Evolutionary conservation across 495 filamentous ascomycete species (phyloP), one percentile per base, ranked within the genome.

Genomic region (Margaritispora aquatica): DNA sequence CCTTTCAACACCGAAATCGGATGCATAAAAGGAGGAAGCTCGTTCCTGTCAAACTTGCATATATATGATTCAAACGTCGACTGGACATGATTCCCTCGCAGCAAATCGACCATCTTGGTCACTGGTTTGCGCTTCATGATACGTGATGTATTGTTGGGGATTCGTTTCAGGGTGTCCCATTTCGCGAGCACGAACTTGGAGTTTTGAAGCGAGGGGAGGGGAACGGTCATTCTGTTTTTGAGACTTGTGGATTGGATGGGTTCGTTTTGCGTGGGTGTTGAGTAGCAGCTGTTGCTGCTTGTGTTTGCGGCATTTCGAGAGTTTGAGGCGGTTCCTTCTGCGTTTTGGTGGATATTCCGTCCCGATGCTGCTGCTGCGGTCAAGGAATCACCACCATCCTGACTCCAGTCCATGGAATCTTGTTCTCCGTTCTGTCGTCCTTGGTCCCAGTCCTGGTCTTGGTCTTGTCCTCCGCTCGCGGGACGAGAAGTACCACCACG

Each of bases 11-110:
- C 41, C 1, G 1, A 50, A 21, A 17, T 51, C 1, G 21, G 26
- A 26, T 61, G 59, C 24, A 61, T 56, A 23, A 61, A 61, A 0
- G 53, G 59, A 3, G 52, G 46, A 7, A 51, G 47, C 26, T 41
- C 29, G 17, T 2, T 44, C 17, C 31, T 27, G 15, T 26, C 44
- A n/a, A 61, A 51, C 21, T 26, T 38, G 17, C 34, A n/a, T 27
- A 26, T 20, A 22, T 56, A 61, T 20, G 53, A 34, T 24, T 61
- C 26, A 23, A 61, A 17, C 8, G 7, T 51, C 19, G 38, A 20
- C 41, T 46, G 53, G 4, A 60, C 34, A 11, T 23, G 34, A 24
- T 61, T 61, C 3, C 58, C 53, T 3, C n/a, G 10, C 11, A 51
- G 7, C 29, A 61, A 15, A 23, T 36, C 20, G 0, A 47, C 26